Evolutionary conservation across 306 rosid genomes (phyloP), one percentile per base, ranked within the genome.

Genomic region (Argentina anserina): DNA sequence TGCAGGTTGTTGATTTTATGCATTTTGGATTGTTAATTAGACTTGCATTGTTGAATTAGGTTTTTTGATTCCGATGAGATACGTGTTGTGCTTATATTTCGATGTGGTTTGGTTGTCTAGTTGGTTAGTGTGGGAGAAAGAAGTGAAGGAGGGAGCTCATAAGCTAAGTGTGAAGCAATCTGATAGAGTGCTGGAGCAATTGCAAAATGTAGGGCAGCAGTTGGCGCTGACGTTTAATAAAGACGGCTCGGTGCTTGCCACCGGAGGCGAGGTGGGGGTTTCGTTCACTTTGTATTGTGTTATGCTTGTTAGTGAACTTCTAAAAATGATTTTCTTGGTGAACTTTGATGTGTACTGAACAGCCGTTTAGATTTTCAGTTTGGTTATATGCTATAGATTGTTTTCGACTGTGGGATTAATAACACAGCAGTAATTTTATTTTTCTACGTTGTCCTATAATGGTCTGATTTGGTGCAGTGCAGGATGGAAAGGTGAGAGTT

Each of bases 401-500:
- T 58, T 76, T 43, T 70, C 40, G 59, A 60, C 13, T 42, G n/a
- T 45, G 53, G 36, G 25, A 55, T 7, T 43, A 36, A 53, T 25
- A 23, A 34, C 36, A 13, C 33, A 1, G 53, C 55, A 59, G 34
- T 14, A 61, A 42, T 68, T 63, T 15, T 55, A 33, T 79, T 66
- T 66, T 20, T 64, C 36, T 10, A 11, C 62, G 67, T 77, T 60
- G 71, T 76, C 73, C 64, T 82, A 64, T 90, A 75, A 86, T 83
- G 71, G 52, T 80, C 79, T 81, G 61, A 66, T 83, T 89, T 88
- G 84, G 69, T 94, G 92, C 87, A 80, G 92, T 87, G 80, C 93
- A 94, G 99, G 90, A 91, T 86, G 99, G 97, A 23, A 84, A 75
- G 72, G 82, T 94, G 78, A 91, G 86, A 86, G 83, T 91, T 84